Evolutionary conservation across 2,329 filamentous ascomycete genomes (phyloP).

Genomic region (Xylariaceae sp.): DNA sequence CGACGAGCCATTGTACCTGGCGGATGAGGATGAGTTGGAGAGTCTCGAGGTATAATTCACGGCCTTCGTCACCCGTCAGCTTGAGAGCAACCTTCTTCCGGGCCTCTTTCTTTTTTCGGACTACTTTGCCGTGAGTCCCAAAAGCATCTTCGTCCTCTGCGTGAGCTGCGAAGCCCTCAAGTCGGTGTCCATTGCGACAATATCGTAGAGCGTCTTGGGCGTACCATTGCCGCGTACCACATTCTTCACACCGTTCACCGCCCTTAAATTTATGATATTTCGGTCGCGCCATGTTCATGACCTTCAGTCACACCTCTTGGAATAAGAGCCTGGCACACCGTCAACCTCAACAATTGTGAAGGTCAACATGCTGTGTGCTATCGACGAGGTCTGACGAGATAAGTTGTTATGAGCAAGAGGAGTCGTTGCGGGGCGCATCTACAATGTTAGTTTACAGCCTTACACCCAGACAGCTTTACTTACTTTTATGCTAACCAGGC

Average conservation of each 20-base stretch:
- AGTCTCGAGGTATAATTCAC: conserved; percentile 76
- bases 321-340: too few relatives aligned
- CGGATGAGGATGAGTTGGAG: conserved; percentile 81
- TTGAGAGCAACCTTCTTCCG: conserved; percentile 52
- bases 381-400: too few relatives aligned
- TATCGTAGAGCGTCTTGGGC: conserved; percentile 73
- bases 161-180: conserved; percentile 61
- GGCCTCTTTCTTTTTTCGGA: conserved; percentile 55
- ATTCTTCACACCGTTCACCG: conserved; percentile 57
- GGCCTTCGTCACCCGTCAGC: conserved; percentile 63
- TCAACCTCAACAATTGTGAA: too few relatives aligned
- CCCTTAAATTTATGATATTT: conserved; percentile 49
- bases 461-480: too few relatives aligned
- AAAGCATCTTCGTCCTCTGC: conserved; percentile 63
- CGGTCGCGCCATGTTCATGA: conserved; percentile 35
- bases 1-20: conserved; percentile 72
- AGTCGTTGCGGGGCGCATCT: too few relatives aligned
- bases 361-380: too few relatives aligned
- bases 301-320: too few relatives aligned
- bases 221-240: conserved; percentile 69
- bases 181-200: conserved; percentile 75
- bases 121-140: conserved; percentile 53
- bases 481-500: too few relatives aligned
- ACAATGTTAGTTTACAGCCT: too few relatives aligned
- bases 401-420: too few relatives aligned